Percentiles rank a stretch among this genome's conserved stretches.
Conservation (phyloP, 768 basidiomycete genomes). For the Hygrophoropsis aurantiaca region DNA sequence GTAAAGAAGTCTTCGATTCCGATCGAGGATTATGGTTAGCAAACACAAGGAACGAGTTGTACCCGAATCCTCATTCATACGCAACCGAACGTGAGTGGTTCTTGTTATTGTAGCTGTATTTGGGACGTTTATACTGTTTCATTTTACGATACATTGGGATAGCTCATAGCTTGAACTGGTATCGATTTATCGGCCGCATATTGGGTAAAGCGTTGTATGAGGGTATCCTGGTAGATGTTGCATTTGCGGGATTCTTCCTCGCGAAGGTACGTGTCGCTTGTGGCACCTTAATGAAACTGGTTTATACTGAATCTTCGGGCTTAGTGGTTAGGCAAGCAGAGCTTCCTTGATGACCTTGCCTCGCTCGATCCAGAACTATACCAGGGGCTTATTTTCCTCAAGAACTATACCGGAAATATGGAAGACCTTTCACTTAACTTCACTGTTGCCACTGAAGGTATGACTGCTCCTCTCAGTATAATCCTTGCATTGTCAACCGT, state of each 20-base stretch:
- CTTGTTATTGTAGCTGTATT: background rate
- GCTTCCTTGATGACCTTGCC: conserved; percentile 88
- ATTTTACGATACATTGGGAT: background rate
- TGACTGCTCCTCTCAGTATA: conserved; percentile 15
- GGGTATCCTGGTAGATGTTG: conserved; percentile 91
- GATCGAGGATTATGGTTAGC: conserved; percentile 93
- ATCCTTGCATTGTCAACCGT: no score
- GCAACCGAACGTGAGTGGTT: conserved; percentile 73
- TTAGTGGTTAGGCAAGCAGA: conserved; percentile 90
- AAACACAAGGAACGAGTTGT: conserved; percentile 89
- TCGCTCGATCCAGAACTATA: conserved; percentile 93
- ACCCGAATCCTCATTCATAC: conserved; percentile 91
- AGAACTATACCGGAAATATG: conserved; percentile 83
- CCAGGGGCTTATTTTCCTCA: conserved; percentile 87
- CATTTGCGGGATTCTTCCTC: conserved; percentile 94
- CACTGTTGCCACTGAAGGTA: conserved; percentile 83
- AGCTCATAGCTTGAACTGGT: conserved; percentile 91
- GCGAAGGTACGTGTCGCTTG: conserved; percentile 71
- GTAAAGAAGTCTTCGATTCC: conserved; percentile 93
- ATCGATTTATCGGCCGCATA: conserved; percentile 88
- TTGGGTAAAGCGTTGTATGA: conserved; percentile 97
- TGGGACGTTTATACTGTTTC: background rate
- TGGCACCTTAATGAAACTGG: no score
- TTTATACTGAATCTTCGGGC: background rate
- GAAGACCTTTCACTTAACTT: conserved; percentile 92